phyloP scores from a whole-genome alignment of 306 rosid genomes.

The Mimosa pudica region DNA sequence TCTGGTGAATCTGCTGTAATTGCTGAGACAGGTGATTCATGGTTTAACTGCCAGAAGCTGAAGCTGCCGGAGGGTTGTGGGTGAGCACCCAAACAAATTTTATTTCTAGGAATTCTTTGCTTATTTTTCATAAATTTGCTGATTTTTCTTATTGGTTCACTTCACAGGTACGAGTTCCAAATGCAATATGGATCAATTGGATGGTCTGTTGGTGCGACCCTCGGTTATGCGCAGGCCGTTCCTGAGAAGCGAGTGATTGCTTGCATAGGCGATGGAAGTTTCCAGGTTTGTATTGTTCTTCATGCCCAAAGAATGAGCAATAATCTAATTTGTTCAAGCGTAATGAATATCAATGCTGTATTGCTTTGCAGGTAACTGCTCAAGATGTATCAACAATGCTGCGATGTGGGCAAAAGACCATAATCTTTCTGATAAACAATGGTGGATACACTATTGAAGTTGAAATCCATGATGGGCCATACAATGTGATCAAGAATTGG shows the following conservation, averaged over 20 bases:
- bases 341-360: neutral
- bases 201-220: neutral
- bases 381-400: constrained; percentile 74
- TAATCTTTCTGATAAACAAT: constrained; percentile 66
- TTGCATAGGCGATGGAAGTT: constrained; percentile 72
- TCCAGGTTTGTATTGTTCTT: constrained; percentile 49
- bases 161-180: constrained; percentile 63
- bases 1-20: constrained; percentile 58
- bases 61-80: constrained; percentile 65
- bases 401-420: constrained; percentile 51
- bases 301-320: neutral
- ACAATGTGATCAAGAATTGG: constrained; percentile 73
- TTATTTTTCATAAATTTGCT: neutral
- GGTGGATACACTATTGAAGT: constrained; percentile 77
- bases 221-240: neutral
- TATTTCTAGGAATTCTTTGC: neutral
- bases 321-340: neutral
- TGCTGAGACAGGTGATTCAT: constrained; percentile 77
- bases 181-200: constrained; percentile 5
- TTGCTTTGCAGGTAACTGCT: constrained; percentile 53
- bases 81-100: constrained; percentile 34
- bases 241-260: constrained; percentile 2
- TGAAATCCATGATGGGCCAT: constrained; percentile 75
- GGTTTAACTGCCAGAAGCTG: constrained; percentile 74
- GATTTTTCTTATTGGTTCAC: constrained; percentile 13